These are phyloP conservation scores for Symbiotaphrina buchneri DNA, from an alignment of 495 filamentous ascomycete species.

Conservation along the genomic window DNA sequence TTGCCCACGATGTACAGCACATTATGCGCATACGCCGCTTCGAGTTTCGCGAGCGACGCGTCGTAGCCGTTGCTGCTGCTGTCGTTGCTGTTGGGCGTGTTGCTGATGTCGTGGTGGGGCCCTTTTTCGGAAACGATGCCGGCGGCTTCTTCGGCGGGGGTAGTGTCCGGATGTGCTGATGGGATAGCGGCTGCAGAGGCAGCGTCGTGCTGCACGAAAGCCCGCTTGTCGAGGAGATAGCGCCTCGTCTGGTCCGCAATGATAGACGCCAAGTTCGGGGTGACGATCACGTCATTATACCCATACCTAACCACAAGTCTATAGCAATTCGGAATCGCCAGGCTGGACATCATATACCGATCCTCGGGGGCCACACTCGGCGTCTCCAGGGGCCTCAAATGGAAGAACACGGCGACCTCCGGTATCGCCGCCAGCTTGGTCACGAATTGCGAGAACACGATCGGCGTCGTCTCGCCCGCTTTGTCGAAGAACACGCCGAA, in stretches of 20 bases:
- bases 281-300: conserved; percentile 45
- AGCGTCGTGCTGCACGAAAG: conserved; percentile 2
- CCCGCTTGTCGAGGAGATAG: conserved; percentile 18
- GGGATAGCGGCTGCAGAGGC: conserved; percentile 1
- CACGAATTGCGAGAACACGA: conserved; percentile 13
- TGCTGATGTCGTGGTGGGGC: not conserved
- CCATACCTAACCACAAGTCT: conserved; percentile 47
- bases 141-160: not conserved
- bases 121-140: not conserved
- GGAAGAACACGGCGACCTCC: conserved; percentile 13
- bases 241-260: conserved; percentile 34
- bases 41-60: conserved; percentile 15
- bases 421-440: conserved; percentile 10
- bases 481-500: conserved; percentile 17
- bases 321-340: conserved; percentile 32
- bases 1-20: conserved; percentile 52
- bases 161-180: not conserved
- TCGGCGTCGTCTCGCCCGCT: conserved; percentile 11
- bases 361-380: conserved; percentile 16
- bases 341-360: conserved; percentile 20
- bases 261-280: conserved; percentile 30
- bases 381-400: conserved; percentile 10
- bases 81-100: not conserved
- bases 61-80: conserved; percentile 14
- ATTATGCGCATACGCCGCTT: conserved; percentile 31